Conservation (phyloP, 2,329 filamentous ascomycete genomes). For the Pseudomassariella vexata region DNA sequence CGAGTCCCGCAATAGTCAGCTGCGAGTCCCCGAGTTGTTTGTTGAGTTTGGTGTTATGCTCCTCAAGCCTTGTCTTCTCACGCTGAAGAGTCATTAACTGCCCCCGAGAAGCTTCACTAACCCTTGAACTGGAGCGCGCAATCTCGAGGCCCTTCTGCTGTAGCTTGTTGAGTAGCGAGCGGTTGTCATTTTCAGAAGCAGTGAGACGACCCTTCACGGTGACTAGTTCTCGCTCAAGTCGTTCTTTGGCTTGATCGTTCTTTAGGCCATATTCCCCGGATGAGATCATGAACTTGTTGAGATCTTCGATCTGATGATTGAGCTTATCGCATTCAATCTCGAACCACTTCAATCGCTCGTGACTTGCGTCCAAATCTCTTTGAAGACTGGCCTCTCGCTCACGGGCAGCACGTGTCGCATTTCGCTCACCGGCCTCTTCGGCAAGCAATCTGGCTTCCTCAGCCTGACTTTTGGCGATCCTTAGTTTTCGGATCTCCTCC, state of each 20-base stretch:
- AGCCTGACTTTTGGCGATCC: conserved; percentile 75
- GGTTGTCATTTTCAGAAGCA: conserved; percentile 95
- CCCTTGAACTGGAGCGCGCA: conserved; percentile 80
- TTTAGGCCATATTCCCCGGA: conserved; percentile 85
- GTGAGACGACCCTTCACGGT: conserved; percentile 84
- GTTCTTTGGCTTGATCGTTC: conserved; percentile 90
- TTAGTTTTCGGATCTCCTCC: conserved; percentile 73
- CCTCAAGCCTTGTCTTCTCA: conserved; percentile 78
- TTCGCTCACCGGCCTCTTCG: conserved; percentile 74
- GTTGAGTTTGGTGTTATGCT: conserved; percentile 73
- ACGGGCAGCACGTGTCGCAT: conserved; percentile 68
- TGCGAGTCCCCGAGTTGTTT: conserved; percentile 85
- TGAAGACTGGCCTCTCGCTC: conserved; percentile 75
- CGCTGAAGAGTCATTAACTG: conserved; percentile 71
- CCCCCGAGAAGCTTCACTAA: conserved; percentile 74
- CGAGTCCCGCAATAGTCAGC: conserved; percentile 72
- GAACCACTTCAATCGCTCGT: conserved; percentile 69
- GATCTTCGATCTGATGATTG: conserved; percentile 72
- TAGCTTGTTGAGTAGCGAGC: conserved; percentile 89
- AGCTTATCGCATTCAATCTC: conserved; percentile 75
- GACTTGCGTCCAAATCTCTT: conserved; percentile 74
- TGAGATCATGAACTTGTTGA: conserved; percentile 82
- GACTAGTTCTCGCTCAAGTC: conserved; percentile 82
- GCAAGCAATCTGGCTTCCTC: conserved; percentile 83
- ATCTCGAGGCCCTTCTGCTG: conserved; percentile 97